Base-by-base conservation (phyloP, 2,329 filamentous ascomycete species). In the Microdochium nivale region DNA sequence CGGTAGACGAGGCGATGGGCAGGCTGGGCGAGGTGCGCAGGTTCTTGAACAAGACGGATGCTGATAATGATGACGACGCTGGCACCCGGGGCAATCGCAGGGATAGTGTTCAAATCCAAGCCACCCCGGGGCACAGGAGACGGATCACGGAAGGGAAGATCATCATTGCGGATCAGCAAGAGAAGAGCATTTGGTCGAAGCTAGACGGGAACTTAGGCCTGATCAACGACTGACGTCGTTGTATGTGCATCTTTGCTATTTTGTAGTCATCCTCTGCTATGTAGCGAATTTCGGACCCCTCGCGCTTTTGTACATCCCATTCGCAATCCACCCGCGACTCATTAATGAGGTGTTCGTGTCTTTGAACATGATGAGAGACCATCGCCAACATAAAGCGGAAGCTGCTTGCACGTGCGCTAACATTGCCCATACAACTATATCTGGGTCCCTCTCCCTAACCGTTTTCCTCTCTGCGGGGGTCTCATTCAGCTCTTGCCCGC, bases 131-230 rank as follows among this genome's bases (percentile, higher is more conserved):
- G 53, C 54, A 13, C 50, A 53, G 11, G 55, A 57, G 21, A 57
- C 62, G 53, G 49, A 60, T 56, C 51, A 60, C 49, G 11, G 56
- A 59, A 44, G 46, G 24, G 24, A 56, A 59, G 49, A 52, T 55
- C 30, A 57, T 44, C 16, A 19, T 44, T 13, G 40, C 16, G 19
- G 33, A 37, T 16, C 33, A 37, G 13, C 14, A 55, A 37, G 53
- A 58, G 37, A 64, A 65, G 53, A 64, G 60, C 49, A 68, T 76
- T 23, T 83, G 79, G 75, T 71, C 75, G 9, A 63, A 60, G 44
- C 59, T 83, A 25, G 70, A 80, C 56, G 79, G 79, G 5, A 77
- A 76, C 52, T 60, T 83, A 10, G 79, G 79, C 5, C 66, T 81
- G 14, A 72, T 80, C 51, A 67, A 66, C 19, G 62, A 60, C 33